These are phyloP conservation scores for Incumbomyces delicatus DNA, from an alignment of 2,329 filamentous ascomycete species.

Conservation along the genomic window DNA sequence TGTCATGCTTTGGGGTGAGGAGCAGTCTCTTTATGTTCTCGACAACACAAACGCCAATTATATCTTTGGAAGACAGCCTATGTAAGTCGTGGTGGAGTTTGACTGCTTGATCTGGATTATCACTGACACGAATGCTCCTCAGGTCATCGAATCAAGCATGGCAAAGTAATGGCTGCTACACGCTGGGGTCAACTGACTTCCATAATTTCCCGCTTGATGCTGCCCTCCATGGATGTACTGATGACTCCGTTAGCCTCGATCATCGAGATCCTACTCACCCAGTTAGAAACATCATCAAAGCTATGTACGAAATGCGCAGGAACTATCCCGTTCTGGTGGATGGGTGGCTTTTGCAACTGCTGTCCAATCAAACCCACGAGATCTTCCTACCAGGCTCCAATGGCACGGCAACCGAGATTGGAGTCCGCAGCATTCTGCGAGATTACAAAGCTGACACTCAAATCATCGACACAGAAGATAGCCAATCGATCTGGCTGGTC, in stretches of 20 bases:
- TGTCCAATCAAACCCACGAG: constrained; percentile 47
- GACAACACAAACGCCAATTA: constrained; percentile 57
- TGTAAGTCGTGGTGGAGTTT: constrained; percentile 25
- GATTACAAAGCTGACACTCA: constrained; percentile 43
- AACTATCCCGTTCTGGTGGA: constrained; percentile 51
- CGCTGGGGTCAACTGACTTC: constrained; percentile 47
- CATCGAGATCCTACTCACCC: constrained; percentile 54
- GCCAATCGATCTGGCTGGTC: constrained; percentile 36
- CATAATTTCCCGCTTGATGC: constrained; percentile 48
- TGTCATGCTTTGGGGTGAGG: constrained; percentile 53
- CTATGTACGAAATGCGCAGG: constrained; percentile 51
- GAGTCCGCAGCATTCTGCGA: constrained; percentile 52
- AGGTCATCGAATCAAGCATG: constrained; percentile 48
- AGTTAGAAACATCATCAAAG: constrained; percentile 50
- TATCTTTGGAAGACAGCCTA: constrained; percentile 54
- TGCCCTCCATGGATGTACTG: constrained; percentile 42
- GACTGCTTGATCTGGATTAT: too few relatives aligned
- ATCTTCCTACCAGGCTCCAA: constrained; percentile 44
- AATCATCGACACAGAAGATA: constrained; percentile 29
- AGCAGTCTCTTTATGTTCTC: constrained; percentile 54
- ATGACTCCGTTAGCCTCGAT: constrained; percentile 43
- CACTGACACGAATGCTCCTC: too few relatives aligned
- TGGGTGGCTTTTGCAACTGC: constrained; percentile 44
- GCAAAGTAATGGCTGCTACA: constrained; percentile 56
- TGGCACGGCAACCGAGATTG: constrained; percentile 44